A percentile compares a stretch with the other conserved stretches of the same genome.
Evolutionary conservation across 306 rosid species (phyloP).

Genomic region (Fragaria iinumae): DNA sequence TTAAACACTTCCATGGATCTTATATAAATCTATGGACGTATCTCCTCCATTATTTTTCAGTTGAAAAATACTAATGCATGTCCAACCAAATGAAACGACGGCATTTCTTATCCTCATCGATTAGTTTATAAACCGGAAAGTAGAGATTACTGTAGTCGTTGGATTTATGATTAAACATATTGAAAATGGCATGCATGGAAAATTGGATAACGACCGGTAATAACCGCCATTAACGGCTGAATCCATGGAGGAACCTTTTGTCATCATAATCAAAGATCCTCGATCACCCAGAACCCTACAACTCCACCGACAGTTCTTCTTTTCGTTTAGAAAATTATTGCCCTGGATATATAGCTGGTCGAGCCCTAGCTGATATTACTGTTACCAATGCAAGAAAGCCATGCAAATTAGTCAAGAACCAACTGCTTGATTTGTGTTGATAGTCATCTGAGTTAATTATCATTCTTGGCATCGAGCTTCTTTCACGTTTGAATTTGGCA

Average conservation of each 20-base stretch:
- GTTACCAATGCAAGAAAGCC: not conserved
- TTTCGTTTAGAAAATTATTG: not conserved
- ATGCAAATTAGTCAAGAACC: slow-evolving; percentile 9
- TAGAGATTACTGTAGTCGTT: not conserved
- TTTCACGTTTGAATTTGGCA: not conserved
- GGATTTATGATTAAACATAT: not conserved
- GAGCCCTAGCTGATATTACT: not conserved
- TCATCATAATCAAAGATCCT: slow-evolving; percentile 1
- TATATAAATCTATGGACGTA: not conserved
- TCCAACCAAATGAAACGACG: slow-evolving; percentile 11
- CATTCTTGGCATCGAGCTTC: not conserved
- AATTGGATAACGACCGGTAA: slow-evolving; percentile 28
- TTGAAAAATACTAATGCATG: not conserved
- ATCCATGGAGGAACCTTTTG: slow-evolving; percentile 23
- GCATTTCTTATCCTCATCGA: not conserved
- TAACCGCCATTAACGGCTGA: slow-evolving; percentile 42
- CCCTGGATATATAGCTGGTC: not conserved
- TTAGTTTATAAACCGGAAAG: not conserved
- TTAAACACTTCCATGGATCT: not conserved
- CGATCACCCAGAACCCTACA: not conserved
- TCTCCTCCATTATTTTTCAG: not conserved
- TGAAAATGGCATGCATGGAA: slow-evolving; percentile 1
- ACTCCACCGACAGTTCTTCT: slow-evolving; percentile 17
- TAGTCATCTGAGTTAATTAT: not conserved
- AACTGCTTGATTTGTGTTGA: not conserved